A percentile compares a stretch with the other conserved stretches of the same genome.
These are phyloP conservation scores for Kwoniella sp. DNA, from an alignment of 768 basidiomycete species.

Conservation along the genomic window DNA sequence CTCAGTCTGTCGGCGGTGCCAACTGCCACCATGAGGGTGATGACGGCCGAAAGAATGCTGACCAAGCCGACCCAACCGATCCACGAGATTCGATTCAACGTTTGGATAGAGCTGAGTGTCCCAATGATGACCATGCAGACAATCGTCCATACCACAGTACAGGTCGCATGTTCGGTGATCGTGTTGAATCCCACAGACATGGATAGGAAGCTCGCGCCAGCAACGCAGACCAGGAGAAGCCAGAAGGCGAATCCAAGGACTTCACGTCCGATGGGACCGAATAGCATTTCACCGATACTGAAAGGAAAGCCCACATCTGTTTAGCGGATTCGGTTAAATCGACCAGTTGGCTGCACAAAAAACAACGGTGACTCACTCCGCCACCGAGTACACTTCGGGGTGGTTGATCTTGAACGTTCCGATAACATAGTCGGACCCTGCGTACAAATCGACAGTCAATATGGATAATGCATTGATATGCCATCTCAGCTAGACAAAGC, in stretches of 20 bases:
- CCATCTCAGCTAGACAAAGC: background rate
- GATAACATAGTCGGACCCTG: conserved; percentile 42
- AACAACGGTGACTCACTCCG: conserved; percentile 31
- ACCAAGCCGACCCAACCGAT: conserved; percentile 47
- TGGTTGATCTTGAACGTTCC: conserved; percentile 49
- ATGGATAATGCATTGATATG: background rate
- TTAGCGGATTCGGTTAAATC: too few species aligned
- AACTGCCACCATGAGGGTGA: conserved; percentile 42
- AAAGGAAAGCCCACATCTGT: background rate
- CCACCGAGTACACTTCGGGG: conserved; percentile 43
- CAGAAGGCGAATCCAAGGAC: conserved; percentile 37
- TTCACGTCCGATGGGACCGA: conserved; percentile 38
- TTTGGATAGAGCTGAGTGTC: conserved; percentile 45
- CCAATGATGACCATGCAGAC: conserved; percentile 47
- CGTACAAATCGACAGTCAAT: background rate
- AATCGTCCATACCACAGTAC: conserved; percentile 55
- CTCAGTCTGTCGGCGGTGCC: conserved; percentile 37
- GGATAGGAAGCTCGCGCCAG: conserved; percentile 46
- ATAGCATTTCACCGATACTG: conserved; percentile 40
- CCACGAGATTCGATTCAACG: conserved; percentile 50
- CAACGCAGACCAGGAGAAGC: conserved; percentile 22
- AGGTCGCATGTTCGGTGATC: conserved; percentile 53
- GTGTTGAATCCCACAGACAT: conserved; percentile 56
- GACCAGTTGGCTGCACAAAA: too few species aligned
- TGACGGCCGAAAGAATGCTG: conserved; percentile 39